These are phyloP conservation scores for Exutisphaerella laricina DNA, from an alignment of 2,329 filamentous ascomycete genomes.

Conservation along the genomic window DNA sequence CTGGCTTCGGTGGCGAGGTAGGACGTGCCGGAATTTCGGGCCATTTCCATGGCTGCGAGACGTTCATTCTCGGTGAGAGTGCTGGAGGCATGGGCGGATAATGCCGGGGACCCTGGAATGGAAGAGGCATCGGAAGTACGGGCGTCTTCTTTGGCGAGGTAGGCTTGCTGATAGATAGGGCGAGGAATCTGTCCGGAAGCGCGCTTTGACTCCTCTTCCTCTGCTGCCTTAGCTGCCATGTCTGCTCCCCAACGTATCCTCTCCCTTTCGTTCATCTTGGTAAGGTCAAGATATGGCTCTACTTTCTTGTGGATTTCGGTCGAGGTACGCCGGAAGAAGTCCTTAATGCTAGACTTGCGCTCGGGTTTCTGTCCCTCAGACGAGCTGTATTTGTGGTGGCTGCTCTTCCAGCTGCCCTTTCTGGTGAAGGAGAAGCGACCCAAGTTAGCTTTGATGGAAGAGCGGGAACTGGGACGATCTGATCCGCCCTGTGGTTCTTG, in stretches of 20 bases:
- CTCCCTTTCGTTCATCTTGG: not conserved
- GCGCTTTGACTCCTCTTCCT: not conserved
- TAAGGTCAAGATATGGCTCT: not conserved
- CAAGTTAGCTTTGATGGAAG: not conserved
- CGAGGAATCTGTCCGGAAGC: not conserved
- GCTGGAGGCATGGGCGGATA: no score
- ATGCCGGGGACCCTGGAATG: no score
- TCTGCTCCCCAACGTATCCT: constrained; percentile 1
- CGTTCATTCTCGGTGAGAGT: no score
- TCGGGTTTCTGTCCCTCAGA: not conserved
- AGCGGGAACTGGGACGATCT: not conserved
- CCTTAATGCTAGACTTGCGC: constrained; percentile 1
- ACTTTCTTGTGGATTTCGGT: not conserved
- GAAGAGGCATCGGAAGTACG: no score
- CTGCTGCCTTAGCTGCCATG: not conserved
- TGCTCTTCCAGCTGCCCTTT: not conserved
- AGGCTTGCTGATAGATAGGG: not conserved
- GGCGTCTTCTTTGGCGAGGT: no score
- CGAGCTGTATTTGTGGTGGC: constrained; percentile 3
- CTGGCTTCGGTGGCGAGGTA: not conserved
- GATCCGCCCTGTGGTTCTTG: not conserved
- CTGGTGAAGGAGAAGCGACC: not conserved
- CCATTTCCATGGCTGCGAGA: not conserved
- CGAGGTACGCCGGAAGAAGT: constrained; percentile 1
- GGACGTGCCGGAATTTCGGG: not conserved